Evolutionary conservation across 2,329 filamentous ascomycete species (phyloP).

Genomic region (Drechslera avenae): DNA sequence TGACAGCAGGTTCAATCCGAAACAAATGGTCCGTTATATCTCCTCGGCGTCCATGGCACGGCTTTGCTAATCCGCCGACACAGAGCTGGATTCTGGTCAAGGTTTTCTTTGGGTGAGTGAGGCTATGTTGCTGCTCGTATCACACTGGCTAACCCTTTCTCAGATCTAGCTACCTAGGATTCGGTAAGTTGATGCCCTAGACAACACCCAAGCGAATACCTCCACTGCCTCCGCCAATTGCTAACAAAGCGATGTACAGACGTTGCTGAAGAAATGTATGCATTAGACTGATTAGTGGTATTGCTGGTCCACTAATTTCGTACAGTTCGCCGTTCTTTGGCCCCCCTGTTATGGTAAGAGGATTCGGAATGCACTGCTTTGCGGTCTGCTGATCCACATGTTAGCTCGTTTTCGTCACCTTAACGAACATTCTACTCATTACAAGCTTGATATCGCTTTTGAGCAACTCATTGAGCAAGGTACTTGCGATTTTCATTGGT

Average conservation of each 20-base stretch:
- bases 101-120: slow-evolving; percentile 73
- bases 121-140: not conserved
- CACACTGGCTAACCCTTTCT: not conserved
- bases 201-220: not conserved
- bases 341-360: slow-evolving; percentile 57
- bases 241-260: slow-evolving; percentile 44
- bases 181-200: slow-evolving; percentile 56
- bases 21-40: slow-evolving; percentile 60
- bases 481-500: slow-evolving; percentile 42
- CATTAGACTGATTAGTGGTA: not conserved
- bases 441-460: slow-evolving; percentile 79
- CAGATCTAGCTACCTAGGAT: slow-evolving; percentile 71
- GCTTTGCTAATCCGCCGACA: slow-evolving; percentile 14
- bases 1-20: slow-evolving; percentile 64
- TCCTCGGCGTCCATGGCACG: no score
- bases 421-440: slow-evolving; percentile 79
- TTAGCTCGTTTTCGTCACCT: slow-evolving; percentile 72
- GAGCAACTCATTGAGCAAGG: slow-evolving; percentile 72
- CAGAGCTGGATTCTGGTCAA: slow-evolving; percentile 73
- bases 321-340: slow-evolving; percentile 57
- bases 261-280: slow-evolving; percentile 54
- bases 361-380: slow-evolving; percentile 14
- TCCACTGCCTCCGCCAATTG: slow-evolving; percentile 15
- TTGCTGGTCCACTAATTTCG: slow-evolving; percentile 17
- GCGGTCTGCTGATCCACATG: slow-evolving; percentile 32